Conservation (phyloP, 345 rosid species). For the Corchorus olitorius region DNA sequence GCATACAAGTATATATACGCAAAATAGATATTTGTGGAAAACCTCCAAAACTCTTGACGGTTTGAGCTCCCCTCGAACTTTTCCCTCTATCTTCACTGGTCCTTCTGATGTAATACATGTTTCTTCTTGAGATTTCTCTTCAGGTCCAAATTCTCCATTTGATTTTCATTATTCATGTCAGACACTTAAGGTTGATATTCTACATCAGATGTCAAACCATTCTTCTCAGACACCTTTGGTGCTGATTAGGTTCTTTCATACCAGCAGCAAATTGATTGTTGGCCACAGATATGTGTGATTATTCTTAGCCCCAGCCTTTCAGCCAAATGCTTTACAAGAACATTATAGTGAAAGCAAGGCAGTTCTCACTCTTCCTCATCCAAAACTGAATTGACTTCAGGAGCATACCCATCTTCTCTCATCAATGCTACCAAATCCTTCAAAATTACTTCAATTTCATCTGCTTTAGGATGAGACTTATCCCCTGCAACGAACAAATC, state of each 20-base stretch:
- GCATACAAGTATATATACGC: not conserved
- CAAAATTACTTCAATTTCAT: conserved; percentile 41
- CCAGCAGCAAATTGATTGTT: not conserved
- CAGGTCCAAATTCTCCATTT: conserved; percentile 41
- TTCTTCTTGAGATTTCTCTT: conserved; percentile 46
- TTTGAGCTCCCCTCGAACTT: conserved; percentile 61
- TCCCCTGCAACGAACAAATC: conserved; percentile 75
- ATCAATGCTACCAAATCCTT: conserved; percentile 44
- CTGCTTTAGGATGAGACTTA: conserved; percentile 57
- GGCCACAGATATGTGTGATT: not conserved
- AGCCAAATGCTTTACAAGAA: not conserved
- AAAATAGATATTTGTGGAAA: conserved; percentile 21
- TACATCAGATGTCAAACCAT: conserved; percentile 33
- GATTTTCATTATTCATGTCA: conserved; percentile 35
- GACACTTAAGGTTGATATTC: conserved; percentile 38
- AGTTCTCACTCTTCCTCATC: conserved; percentile 24
- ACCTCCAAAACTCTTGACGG: conserved; percentile 96
- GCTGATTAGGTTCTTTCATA: conserved; percentile 31
- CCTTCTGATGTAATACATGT: conserved; percentile 44
- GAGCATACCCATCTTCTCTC: conserved; percentile 33
- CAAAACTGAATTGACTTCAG: conserved; percentile 31
- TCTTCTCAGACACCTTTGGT: conserved; percentile 41
- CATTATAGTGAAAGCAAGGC: conserved; percentile 1
- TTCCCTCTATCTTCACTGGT: conserved; percentile 48
- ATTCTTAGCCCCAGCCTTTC: not conserved